Base-by-base conservation (phyloP, 2,329 filamentous ascomycete species). In the Monosporascus sp. region DNA sequence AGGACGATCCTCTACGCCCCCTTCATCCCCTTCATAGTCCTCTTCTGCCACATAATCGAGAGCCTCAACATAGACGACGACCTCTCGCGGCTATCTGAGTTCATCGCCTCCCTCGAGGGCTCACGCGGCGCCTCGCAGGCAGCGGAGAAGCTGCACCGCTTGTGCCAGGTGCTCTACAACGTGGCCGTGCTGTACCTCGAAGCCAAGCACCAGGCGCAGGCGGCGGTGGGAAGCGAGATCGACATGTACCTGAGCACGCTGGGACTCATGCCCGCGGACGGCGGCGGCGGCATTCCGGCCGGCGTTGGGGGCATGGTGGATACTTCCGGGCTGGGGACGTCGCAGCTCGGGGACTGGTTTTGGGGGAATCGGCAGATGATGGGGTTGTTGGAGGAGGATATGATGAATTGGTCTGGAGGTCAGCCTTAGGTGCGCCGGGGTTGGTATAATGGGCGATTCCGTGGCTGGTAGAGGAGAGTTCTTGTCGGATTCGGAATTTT, bases 291-390 rank as follows among this genome's bases (percentile, higher is more conserved):
- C 49, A 38, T 63, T 52, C 52, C 24, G 55, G 43, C 50, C 44
- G 17, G 53, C 58, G 49, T 49, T 6, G 60, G 58, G 5, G 70
- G 60, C 38, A 57, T 65, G 27, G 55, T 61, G 15, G 52, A 38
- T 8, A 54, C 17, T 47, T 48, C 15, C 53, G 57, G n/a, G 47
- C 55, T 63, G 53, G 64, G 71, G 54, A 65, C 70, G 24, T 69
- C 76, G 35, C 77, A 83, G 46, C 67, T 87, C 54, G 80, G 80
- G 2, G 83, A 85, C 56, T 87, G 84, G 84, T 87, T 86, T 59
- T 82, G 80, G 3, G 82, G 83, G 1, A 87, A 82, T 54, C 76
- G 79, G 51, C 83, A 86, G 60, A 80, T 88, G 72, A 77, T 87
- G 72, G 82, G 81, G 0, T 62, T 87, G 53, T 66, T 87, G 63